Base-by-base conservation (phyloP, 2,329 filamentous ascomycete genomes). In the Aspergillus puulaauensis region DNA sequence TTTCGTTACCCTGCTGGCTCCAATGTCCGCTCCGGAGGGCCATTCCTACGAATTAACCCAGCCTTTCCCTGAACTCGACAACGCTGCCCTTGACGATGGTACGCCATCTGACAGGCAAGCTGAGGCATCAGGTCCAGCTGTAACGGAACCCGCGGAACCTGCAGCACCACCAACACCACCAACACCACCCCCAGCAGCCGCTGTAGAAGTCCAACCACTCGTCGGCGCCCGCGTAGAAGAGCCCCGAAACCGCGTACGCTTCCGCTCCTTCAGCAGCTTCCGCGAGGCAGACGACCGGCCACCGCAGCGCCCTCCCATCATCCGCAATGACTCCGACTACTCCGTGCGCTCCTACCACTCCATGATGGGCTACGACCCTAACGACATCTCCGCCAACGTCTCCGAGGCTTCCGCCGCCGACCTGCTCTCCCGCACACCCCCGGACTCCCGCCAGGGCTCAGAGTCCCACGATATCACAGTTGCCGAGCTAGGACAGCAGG, bases 221-320 rank as follows among this genome's bases (percentile, higher is more conserved):
- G 7, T 31, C 23, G 24, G 27, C n/a, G 44, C 24, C 23, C 7
- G 23, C 15, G 19, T 15, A 17, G 44, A 46, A 24, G 21, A 21
- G 23, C 21, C 27, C n/a, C 23, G 27, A 8, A 53, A 58, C 27
- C 59, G 65, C n/a, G 65, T 67, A 46, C 52, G 65, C 19, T 67
- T 67, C 44, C 64, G 56, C 27, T 67, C 65, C 4, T 49, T 64
- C 47, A 63, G 53, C 47, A 59, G 57, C 24, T 48, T 58, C 23
- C 53, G 56, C 17, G 54, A 55, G 24, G 52, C 49, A 15, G 47
- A 52, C 19, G 56, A 58, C 14, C 61, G 39, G 1, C 12, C 21
- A 23, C 48, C 48, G 4, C 21, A n/a, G n/a, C 43, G 52, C 9
- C 52, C 52, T 19, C 21, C 43, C 6, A 51, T 40, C 41, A 47